Percentiles rank a stretch among this genome's conserved stretches.
phyloP scores from a whole-genome alignment of 169 alveolate species.

The Eimeria zaria region DNA sequence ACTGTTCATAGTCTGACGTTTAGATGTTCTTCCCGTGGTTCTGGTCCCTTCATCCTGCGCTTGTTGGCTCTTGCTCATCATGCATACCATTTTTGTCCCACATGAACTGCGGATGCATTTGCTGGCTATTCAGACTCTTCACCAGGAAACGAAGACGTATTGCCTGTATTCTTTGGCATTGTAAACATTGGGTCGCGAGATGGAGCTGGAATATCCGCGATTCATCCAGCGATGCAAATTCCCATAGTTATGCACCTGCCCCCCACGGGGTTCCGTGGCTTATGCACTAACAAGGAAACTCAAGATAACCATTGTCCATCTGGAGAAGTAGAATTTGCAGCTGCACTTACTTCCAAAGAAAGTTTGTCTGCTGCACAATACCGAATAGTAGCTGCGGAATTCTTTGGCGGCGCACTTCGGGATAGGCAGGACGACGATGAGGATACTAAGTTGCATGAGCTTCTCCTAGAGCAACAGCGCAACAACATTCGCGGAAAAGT shows the following conservation, averaged over 20 bases:
- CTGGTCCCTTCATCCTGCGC: background rate
- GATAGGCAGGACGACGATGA: conserved; percentile 14
- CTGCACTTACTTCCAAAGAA: background rate
- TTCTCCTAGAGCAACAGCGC: conserved; percentile 1
- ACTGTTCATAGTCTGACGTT: background rate
- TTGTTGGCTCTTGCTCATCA: background rate
- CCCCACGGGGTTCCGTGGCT: conserved; percentile 28
- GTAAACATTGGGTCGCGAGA: conserved; percentile 63
- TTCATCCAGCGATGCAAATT: conserved; percentile 69
- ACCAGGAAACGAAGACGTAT: conserved; percentile 26
- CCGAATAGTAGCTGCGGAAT: conserved; percentile 28
- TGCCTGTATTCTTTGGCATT: conserved; percentile 50
- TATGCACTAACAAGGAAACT: background rate
- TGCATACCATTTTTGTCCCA: background rate
- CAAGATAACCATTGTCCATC: background rate
- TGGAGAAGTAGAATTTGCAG: background rate
- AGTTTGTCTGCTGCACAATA: conserved; percentile 25
- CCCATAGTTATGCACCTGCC: conserved; percentile 58
- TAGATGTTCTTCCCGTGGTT: background rate
- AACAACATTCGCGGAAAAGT: conserved; percentile 37
- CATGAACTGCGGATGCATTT: background rate
- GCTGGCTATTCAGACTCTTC: conserved; percentile 21
- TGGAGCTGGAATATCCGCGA: conserved; percentile 68
- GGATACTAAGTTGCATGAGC: background rate
- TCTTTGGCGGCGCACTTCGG: conserved; percentile 28